Evolutionary conservation across 768 basidiomycete species (phyloP).

Genomic region (Brasilioporus rufonigricans): DNA sequence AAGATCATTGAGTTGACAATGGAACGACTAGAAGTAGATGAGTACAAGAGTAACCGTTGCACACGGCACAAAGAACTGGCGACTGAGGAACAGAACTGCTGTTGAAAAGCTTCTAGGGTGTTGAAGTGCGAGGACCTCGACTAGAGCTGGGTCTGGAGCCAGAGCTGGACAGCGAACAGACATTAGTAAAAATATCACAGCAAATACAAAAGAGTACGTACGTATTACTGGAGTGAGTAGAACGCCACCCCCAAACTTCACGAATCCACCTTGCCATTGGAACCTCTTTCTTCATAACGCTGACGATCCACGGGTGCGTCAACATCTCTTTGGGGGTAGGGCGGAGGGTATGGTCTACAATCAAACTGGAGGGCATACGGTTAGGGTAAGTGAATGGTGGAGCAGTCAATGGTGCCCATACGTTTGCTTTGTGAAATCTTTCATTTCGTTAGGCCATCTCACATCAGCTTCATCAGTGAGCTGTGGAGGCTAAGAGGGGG

Average conservation of each 20-base stretch:
- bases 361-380: constrained; percentile 49
- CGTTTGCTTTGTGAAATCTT: constrained; percentile 87
- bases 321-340: constrained; percentile 85
- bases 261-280: constrained; percentile 89
- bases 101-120: constrained; percentile 21
- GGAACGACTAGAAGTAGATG: constrained; percentile 13
- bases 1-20: constrained; percentile 7
- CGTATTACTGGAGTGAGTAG: constrained; percentile 30
- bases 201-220: constrained; percentile 8
- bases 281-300: constrained; percentile 75
- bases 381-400: background rate
- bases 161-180: constrained; percentile 7
- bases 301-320: constrained; percentile 77
- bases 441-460: constrained; percentile 80
- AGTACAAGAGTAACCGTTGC: constrained; percentile 22
- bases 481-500: constrained; percentile 61
- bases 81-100: background rate
- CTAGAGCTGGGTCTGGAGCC: constrained; percentile 31
- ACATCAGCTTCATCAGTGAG: constrained; percentile 69
- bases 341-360: constrained; percentile 61
- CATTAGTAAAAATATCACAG: background rate
- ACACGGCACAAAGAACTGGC: constrained; percentile 10
- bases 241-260: constrained; percentile 80
- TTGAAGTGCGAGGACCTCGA: constrained; percentile 25
- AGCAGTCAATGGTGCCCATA: constrained; percentile 38